These are phyloP conservation scores for Phtheirospermum japonicum DNA, from an alignment of 257 asterid genomes.

Conservation along the genomic window DNA sequence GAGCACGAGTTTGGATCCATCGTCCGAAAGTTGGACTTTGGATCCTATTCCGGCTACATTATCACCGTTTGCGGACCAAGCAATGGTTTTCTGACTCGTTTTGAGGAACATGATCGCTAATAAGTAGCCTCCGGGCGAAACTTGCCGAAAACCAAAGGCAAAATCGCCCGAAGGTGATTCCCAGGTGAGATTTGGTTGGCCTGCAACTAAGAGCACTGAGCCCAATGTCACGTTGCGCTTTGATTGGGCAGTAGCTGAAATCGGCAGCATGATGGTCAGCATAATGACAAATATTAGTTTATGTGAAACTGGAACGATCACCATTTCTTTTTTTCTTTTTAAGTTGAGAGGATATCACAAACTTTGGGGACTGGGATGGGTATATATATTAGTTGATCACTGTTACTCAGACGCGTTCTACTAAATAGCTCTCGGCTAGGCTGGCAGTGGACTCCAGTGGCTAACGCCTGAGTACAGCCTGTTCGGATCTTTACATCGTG, in stretches of 20 bases:
- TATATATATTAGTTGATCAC: no score
- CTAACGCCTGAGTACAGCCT: no score
- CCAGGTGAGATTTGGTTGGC: conserved; percentile 19
- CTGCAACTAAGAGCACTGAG: conserved; percentile 24
- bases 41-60: conserved; percentile 29
- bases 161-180: conserved; percentile 38
- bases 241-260: conserved; percentile 20
- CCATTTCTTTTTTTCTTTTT: no score
- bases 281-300: neutral
- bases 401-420: no score
- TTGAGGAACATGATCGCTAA: conserved; percentile 39
- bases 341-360: no score
- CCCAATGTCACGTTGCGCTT: conserved; percentile 7
- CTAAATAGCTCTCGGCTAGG: no score
- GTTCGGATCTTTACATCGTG: no score
- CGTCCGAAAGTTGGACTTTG: conserved; percentile 19
- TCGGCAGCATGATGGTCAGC: conserved; percentile 6
- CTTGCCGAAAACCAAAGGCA: conserved; percentile 38
- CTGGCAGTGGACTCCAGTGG: no score
- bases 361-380: no score
- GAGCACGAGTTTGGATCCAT: conserved; percentile 25
- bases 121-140: conserved; percentile 27
- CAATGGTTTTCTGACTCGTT: conserved; percentile 28
- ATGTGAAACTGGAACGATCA: neutral
- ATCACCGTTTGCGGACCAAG: conserved; percentile 45